Base-by-base conservation (phyloP, 1,284 basidiomycete genomes). In the Polyporus tsugae region DNA sequence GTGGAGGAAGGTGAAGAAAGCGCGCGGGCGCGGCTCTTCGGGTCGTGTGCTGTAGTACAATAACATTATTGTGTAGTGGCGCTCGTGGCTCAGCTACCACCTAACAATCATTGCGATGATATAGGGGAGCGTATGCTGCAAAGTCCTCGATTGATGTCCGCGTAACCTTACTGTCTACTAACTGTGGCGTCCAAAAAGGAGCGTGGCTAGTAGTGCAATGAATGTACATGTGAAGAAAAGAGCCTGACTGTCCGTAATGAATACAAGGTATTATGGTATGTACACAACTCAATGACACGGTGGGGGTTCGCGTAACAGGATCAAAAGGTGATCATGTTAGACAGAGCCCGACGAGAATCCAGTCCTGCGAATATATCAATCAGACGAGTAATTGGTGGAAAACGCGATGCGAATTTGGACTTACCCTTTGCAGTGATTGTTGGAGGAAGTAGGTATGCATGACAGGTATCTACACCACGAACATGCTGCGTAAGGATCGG, bases 391-490 rank as follows among this genome's bases (percentile, higher is more conserved):
- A 29, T n/a, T 11, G 29, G 13, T 25, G 4, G 13, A 42, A 60
- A 11, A 2, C 13, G 58, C 36, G 58, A 29, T 6, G 10, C n/a
- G 10, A 22, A 11, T 49, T 35, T 39, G 60, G 3, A 79, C 81
- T 57, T 71, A 83, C 81, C 94, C 95, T 82, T 91, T 82, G 76
- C 95, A 96, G 70, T 91, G 83, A 74, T 94, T 89, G 76, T 97
- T 97, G 2, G 88, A 81, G 46, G 83, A 80, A 4, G 91, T 92
- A 1, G 96, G 95, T 77, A 95, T 90, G 75, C 96, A 97, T 1
- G 93, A 95, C 4, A 97, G 80, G 80, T 95, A 97, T 63, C 95
- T 88, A 78, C 97, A 99, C 80, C 96, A 95, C 60, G 89, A 85
- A 78, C 97, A 98, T 25, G 95, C 95, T 87, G 90, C 89, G 76